Evolutionary conservation across 148 eudicot species (phyloP), one percentile per base, ranked within the genome.

Genomic region (Fagopyrum esculentum): DNA sequence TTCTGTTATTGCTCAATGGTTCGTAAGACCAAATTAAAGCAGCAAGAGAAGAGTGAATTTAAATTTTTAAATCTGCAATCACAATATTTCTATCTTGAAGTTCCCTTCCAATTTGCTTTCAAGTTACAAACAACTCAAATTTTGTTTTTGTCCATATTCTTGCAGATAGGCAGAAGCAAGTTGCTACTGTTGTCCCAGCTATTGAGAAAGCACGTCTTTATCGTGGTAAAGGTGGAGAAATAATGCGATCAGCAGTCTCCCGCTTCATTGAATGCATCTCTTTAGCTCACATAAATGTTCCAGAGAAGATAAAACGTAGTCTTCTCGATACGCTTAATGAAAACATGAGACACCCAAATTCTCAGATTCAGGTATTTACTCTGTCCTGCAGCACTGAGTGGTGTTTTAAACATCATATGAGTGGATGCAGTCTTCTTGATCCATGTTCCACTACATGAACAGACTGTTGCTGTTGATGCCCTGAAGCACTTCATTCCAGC

Each of bases 191-290:
- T 75, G 96, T 94, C 76, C 97, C 96, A 80, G 96, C 93, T 74
- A 90, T 91, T 76, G 98, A 94, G 83, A 94, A 92, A 82, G 97
- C 98, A 84, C 89, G 98, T 44, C 87, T 94, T 46, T 94, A 94
- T 84, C 91, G 98, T 73, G 98, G 98, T 59, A 94, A 94, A 83
- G 98, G 98, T 70, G 97, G 98, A 84, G 98, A 94, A 85, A 89
- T 94, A 66, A 94, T 94, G 98, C 97, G 97, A 79, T 81, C 90
- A 81, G 93, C 98, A 71, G 98, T 94, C 78, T 94, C 97, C 72
- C 91, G 96, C 75, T 90, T 90, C 73, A 86, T 90, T 79, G 87
- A 91, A 77, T 88, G 96, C 78, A 85, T 86, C 76, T 88, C 98
- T 74, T 45, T 76, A 69, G 87, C 90, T 74, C 84, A 79, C 70